Evolutionary conservation across 2,329 filamentous ascomycete genomes (phyloP).

Genomic region (Pseudogymnoascus sp.): DNA sequence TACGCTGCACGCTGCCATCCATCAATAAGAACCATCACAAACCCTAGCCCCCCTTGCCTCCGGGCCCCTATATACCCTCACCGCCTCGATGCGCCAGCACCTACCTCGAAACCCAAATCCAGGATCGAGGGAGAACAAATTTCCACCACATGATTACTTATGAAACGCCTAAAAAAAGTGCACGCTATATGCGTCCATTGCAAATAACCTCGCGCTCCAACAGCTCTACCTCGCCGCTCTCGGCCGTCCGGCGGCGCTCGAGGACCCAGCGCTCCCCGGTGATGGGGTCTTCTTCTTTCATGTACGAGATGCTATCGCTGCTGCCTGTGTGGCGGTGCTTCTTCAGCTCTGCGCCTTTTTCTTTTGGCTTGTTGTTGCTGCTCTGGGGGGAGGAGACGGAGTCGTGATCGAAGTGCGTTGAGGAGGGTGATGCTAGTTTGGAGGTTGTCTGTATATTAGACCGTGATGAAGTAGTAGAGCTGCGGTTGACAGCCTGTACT

Average conservation of each 20-base stretch:
- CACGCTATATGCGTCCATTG: slow-evolving; percentile 31
- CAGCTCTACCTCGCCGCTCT: slow-evolving; percentile 57
- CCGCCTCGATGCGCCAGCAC: neutral
- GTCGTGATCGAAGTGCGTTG: neutral
- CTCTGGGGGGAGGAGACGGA: neutral
- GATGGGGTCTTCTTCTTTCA: slow-evolving; percentile 50
- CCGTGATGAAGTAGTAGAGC: neutral
- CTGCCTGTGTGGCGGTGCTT: slow-evolving; percentile 46
- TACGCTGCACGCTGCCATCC: neutral
- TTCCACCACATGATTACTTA: neutral
- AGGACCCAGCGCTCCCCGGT: slow-evolving; percentile 58
- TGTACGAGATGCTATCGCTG: slow-evolving; percentile 62
- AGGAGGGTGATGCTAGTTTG: neutral
- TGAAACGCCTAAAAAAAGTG: neutral
- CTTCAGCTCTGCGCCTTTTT: slow-evolving; percentile 21
- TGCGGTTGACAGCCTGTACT: neutral
- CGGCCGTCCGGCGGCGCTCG: slow-evolving; percentile 56
- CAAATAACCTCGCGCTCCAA: slow-evolving; percentile 56
- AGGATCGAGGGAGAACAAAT: neutral
- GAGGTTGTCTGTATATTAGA: neutral
- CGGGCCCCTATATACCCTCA: neutral
- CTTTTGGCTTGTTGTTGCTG: slow-evolving; percentile 9
- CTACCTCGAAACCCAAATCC: neutral
- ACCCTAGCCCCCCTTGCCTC: neutral
- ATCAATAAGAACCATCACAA: neutral